A percentile compares a stretch with the other conserved stretches of the same genome.
phyloP scores from a whole-genome alignment of 352 stramenopile genomes.

The Phytophthora rubi region DNA sequence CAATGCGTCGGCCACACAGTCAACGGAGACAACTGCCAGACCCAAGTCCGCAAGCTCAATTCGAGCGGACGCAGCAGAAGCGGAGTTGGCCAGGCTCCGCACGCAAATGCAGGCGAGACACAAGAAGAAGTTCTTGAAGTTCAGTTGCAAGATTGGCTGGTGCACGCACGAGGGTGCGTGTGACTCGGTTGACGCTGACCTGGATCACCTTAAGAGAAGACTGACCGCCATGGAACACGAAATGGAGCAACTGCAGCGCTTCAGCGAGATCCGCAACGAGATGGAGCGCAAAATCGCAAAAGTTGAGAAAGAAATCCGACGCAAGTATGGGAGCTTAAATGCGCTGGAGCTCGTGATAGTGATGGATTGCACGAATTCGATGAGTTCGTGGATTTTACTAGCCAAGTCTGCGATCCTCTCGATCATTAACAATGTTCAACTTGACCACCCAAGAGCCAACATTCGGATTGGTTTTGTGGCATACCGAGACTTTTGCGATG shows the following conservation, averaged over 20 bases:
- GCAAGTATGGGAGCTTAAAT: slow-evolving; percentile 24
- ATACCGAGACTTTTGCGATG: slow-evolving; percentile 53
- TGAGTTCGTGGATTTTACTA: slow-evolving; percentile 39
- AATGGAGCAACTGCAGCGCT: slow-evolving; percentile 20
- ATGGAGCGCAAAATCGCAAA: slow-evolving; percentile 31
- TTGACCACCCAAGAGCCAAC: slow-evolving; percentile 24
- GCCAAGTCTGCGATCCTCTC: slow-evolving; percentile 36
- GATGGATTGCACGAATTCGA: slow-evolving; percentile 57
- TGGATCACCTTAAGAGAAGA: slow-evolving; percentile 6
- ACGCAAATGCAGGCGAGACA: not conserved
- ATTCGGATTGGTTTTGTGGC: slow-evolving; percentile 49
- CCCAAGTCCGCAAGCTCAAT: slow-evolving; percentile 15
- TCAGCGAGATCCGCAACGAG: slow-evolving; percentile 23
- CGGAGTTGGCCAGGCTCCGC: slow-evolving; percentile 9
- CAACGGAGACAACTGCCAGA: not conserved
- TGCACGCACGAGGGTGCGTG: slow-evolving; percentile 15
- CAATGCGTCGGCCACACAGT: not conserved
- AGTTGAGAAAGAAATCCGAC: slow-evolving; percentile 23
- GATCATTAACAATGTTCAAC: slow-evolving; percentile 43
- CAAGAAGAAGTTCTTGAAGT: slow-evolving; percentile 16
- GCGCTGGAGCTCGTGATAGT: slow-evolving; percentile 50
- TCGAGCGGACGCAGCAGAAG: slow-evolving; percentile 13
- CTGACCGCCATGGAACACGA: slow-evolving; percentile 17
- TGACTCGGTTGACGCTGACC: not conserved
- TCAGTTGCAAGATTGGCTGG: slow-evolving; percentile 22